Conservation (phyloP, 2,329 filamentous ascomycete species). For the Claviceps sp. region DNA sequence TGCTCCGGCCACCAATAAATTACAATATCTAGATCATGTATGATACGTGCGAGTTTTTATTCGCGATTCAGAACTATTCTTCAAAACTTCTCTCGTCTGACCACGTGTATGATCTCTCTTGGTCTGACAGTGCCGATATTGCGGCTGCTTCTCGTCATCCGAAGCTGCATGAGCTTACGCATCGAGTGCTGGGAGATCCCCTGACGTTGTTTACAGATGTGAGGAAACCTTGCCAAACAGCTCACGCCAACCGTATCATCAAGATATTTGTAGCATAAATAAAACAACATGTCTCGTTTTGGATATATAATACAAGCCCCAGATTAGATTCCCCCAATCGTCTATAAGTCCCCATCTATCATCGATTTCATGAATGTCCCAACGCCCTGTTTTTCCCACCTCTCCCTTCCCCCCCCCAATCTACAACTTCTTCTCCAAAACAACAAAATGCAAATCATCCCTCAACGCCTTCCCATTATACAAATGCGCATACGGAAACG, state of each 20-base stretch:
- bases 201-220: not conserved
- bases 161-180: not conserved
- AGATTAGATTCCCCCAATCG: too few relatives aligned
- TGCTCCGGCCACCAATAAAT: too few relatives aligned
- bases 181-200: not conserved
- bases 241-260: not conserved
- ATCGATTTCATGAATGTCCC: too few relatives aligned
- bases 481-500: conserved; percentile 29
- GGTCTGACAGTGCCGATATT: conserved; percentile 20
- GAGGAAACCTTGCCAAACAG: not conserved
- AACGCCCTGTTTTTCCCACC: not conserved
- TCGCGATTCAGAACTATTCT: conserved; percentile 15
- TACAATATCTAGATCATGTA: too few relatives aligned
- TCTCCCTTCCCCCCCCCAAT: not conserved
- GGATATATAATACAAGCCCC: too few relatives aligned
- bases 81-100: conserved; percentile 24
- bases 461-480: conserved; percentile 22
- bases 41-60: too few relatives aligned
- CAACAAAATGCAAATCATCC: conserved; percentile 30
- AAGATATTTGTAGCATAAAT: too few relatives aligned
- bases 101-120: conserved; percentile 20
- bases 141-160: conserved; percentile 26
- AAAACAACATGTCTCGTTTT: too few relatives aligned
- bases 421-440: conserved; percentile 26
- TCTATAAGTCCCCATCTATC: not conserved